Evolutionary conservation across 306 rosid genomes (phyloP), one percentile per base, ranked within the genome.

Genomic region (Glycine latifolia): DNA sequence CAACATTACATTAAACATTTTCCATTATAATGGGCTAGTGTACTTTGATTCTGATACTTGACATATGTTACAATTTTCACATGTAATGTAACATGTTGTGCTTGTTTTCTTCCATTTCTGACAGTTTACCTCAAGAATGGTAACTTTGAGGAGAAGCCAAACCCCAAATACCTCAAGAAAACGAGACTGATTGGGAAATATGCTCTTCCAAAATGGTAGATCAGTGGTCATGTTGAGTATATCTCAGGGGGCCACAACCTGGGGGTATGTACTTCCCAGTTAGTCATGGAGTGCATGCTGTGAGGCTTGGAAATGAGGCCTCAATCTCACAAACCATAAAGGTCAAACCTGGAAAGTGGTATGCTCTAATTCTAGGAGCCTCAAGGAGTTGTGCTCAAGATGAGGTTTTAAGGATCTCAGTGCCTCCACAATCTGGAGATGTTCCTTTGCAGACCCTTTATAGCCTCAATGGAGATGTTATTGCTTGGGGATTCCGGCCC

Each of bases 311-410:
- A 43, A 95, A 95, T 50, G 97, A 92, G 26, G 99, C 99, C 44
- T 89, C 97, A 2, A 84, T 95, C 71, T 95, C 97, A 31, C 97
- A 95, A 88, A 86, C 70, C 73, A 58, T 93, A 10, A 90, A 83
- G 70, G 89, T 95, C 56, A 88, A 89, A 52, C 83, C 84, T 10
- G 95, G 97, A 46, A 76, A 86, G 15, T 76, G 84, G 8, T 93
- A 93, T 82, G 96, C 98, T 50, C 86, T 95, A 1, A 95, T 94
- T 33, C 85, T 95, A 48, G 94, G 92, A 52, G 98, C 99, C 52
- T 87, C 99, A 33, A 95, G 97, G 61, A 95, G 98, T 41, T 95
- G 98, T 84, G 94, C 99, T 26, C 99, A 93, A 84, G 97, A 93
- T 44, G 99, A 95, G 79, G 94, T 93, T 43, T 78, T 95, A 85